Percentiles rank a stretch among this genome's conserved stretches.
These are phyloP conservation scores for Botrytis fabae DNA, from an alignment of 2,329 filamentous ascomycete species.

Conservation along the genomic window DNA sequence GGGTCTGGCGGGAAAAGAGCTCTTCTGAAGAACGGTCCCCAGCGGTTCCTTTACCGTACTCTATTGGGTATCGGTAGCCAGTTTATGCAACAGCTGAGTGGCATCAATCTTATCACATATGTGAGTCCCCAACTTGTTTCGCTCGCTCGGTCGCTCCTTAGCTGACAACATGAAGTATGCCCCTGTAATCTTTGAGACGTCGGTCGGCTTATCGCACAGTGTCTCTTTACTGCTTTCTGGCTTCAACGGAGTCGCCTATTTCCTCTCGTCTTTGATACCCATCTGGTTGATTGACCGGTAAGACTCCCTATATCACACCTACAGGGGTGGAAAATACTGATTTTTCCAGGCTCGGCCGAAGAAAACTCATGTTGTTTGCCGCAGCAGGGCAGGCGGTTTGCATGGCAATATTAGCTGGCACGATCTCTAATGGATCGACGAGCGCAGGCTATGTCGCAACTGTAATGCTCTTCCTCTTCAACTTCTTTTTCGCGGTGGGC, in stretches of 20 bases:
- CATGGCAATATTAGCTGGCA: conserved; percentile 58
- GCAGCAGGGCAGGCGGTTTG: conserved; percentile 61
- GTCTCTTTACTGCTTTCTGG: conserved; percentile 57
- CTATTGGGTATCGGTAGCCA: conserved; percentile 52
- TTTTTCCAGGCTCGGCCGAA: conserved; percentile 56
- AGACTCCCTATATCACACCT: neutral
- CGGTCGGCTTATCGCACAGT: conserved; percentile 48
- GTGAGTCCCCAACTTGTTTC: neutral
- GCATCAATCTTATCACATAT: conserved; percentile 48
- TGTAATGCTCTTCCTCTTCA: conserved; percentile 28
- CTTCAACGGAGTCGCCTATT: conserved; percentile 41
- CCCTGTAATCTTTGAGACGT: conserved; percentile 52
- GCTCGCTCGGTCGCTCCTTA: neutral
- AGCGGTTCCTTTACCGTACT: conserved; percentile 54
- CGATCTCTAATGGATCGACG: conserved; percentile 4
- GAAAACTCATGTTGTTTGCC: conserved; percentile 72
- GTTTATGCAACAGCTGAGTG: conserved; percentile 52
- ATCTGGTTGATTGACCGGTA: neutral
- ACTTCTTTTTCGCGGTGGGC: conserved; percentile 40
- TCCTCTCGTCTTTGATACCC: neutral
- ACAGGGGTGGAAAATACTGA: neutral
- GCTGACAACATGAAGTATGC: conserved; percentile 40
- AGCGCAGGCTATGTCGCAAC: conserved; percentile 47
- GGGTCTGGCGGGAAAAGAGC: conserved; percentile 41
- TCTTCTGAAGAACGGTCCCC: conserved; percentile 52